phyloP scores from a whole-genome alignment of 768 basidiomycete species.

The Trametes cubensis region DNA sequence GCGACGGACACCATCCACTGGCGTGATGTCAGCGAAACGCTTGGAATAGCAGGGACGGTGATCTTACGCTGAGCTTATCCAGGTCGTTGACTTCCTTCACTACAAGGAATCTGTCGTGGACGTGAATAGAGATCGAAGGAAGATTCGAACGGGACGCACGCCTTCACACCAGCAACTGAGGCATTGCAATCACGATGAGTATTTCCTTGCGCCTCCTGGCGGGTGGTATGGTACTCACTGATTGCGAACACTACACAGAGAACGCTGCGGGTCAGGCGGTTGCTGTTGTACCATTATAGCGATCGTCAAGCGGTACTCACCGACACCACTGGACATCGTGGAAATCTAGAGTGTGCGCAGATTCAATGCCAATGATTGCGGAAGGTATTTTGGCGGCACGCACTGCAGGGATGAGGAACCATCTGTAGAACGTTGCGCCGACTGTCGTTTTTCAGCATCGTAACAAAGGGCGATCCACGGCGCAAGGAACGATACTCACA shows the following conservation, averaged over 20 bases:
- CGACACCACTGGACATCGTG: neutral
- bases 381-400: neutral
- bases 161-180: neutral
- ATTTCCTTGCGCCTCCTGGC: neutral
- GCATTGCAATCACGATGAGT: neutral
- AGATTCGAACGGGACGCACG: neutral
- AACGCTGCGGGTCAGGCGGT: neutral
- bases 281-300: too few relatives aligned
- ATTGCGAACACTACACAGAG: neutral
- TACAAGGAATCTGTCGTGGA: too few relatives aligned
- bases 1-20: too few relatives aligned
- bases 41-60: too few relatives aligned
- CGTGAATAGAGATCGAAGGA: too few relatives aligned
- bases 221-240: neutral
- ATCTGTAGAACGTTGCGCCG: neutral
- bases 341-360: neutral
- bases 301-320: neutral
- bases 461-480: too few relatives aligned
- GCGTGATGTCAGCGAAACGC: too few relatives aligned
- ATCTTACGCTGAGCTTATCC: too few relatives aligned
- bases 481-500: neutral
- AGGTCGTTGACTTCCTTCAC: too few relatives aligned
- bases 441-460: neutral
- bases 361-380: neutral
- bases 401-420: neutral